Percentiles rank a stretch among this genome's conserved stretches.
Evolutionary conservation across 345 rosid species (phyloP).

Genomic region (Pistacia vera): DNA sequence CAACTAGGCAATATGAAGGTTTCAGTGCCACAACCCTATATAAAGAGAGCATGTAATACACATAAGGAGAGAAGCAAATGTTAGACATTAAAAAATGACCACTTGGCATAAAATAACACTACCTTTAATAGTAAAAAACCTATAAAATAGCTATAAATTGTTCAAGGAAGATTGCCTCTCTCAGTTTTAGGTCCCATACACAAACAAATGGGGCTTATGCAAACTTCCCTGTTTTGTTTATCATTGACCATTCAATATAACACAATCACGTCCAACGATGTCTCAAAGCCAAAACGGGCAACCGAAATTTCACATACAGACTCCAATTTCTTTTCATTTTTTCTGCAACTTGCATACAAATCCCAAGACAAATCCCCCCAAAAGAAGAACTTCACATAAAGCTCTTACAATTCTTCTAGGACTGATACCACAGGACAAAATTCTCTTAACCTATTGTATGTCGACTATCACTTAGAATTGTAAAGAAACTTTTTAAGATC

Average conservation of each 20-base stretch:
- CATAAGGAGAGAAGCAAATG: not conserved
- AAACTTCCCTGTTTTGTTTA: not conserved
- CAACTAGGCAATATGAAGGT: not conserved
- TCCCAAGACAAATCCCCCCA: not conserved
- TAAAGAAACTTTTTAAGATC: too few species aligned
- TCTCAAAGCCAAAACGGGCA: not conserved
- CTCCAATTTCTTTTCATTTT: not conserved
- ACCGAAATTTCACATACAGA: conserved; percentile 2
- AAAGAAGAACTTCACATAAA: conserved; percentile 6
- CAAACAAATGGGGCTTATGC: not conserved
- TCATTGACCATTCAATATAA: not conserved
- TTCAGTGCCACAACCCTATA: not conserved
- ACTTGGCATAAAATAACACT: not conserved
- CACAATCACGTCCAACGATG: not conserved
- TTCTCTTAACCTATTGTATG: not conserved
- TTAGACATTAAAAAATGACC: not conserved
- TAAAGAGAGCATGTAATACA: not conserved
- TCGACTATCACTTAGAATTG: not conserved
- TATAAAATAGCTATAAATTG: not conserved
- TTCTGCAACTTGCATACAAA: not conserved
- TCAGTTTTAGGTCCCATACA: not conserved
- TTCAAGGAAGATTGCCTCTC: not conserved
- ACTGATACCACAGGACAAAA: not conserved
- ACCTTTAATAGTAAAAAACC: not conserved
- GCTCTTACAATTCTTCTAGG: not conserved